Conservation (phyloP, 805 yeast species). For the Hanseniaspora singularis region DNA sequence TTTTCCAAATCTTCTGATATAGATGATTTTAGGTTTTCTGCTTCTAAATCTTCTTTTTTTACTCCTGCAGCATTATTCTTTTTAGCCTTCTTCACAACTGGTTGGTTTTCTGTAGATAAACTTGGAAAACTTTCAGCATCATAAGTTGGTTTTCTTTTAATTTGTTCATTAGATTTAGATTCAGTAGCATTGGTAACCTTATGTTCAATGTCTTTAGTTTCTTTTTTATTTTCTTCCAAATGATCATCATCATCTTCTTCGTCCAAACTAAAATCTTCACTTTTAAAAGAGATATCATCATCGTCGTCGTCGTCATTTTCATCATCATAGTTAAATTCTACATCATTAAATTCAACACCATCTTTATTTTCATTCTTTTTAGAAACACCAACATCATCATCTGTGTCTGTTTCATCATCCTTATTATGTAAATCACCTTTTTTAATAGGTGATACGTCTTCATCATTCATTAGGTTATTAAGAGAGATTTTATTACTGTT, state of each 20-base stretch:
- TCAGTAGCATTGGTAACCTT: not conserved
- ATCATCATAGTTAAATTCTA: conserved; percentile 23
- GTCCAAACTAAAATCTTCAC: conserved; percentile 10
- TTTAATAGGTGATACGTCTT: conserved; percentile 23
- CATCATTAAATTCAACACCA: conserved; percentile 23
- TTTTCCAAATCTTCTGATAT: conserved; percentile 4
- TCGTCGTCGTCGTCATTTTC: conserved; percentile 22
- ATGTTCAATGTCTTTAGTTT: conserved; percentile 1
- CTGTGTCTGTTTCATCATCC: conserved; percentile 29
- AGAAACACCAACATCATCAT: conserved; percentile 22
- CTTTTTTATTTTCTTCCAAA: conserved; percentile 4
- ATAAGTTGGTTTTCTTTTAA: not conserved
- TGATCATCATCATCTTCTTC: conserved; percentile 9
- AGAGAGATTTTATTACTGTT: conserved; percentile 21
- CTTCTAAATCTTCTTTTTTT: not conserved
- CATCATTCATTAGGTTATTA: conserved; percentile 30
- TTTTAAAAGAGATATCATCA: conserved; percentile 1
- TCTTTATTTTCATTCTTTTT: conserved; percentile 27
- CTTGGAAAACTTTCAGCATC: not conserved
- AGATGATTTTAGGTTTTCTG: not conserved
- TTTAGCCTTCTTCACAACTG: conserved; percentile 16
- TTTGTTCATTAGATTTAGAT: not conserved
- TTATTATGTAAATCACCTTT: too few species aligned
- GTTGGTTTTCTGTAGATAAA: conserved; percentile 1
- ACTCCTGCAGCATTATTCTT: conserved; percentile 17